Base-by-base conservation (phyloP, 225 moss, liverwort and hornwort species). In the Marchantia paleacea region DNA sequence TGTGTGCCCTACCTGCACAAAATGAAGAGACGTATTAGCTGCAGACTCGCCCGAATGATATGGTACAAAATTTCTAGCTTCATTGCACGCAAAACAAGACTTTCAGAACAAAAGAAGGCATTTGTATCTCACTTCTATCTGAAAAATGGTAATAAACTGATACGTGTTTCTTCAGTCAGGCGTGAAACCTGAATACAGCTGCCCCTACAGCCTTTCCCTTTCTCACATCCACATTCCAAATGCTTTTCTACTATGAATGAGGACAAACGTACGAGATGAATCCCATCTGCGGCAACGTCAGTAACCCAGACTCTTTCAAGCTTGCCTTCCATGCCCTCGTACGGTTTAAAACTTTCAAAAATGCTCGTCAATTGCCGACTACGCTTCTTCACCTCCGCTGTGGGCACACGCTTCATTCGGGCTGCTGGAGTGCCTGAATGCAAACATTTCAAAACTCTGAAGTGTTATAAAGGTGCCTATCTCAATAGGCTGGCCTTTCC, bases 341-440 rank as follows among this genome's bases (percentile, higher is more conserved):
- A 91, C 2, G 96, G 96, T n/a, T 81, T 78, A 52, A 96, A 94
- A 57, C 87, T 88, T 73, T 96, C 96, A 82, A 96, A 94, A 26
- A 94, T 81, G 7, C 62, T 69, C n/a, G 96, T 94, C 55, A 96
- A 82, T 81, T 91, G 88, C 52, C 96, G 91, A 82, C 96, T 96
- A 20, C 94, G 89, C 52, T 85, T 94, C 87, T 96, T 96, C 72
- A 96, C 96, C 85, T 96, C 96, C 39, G 84, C 80, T 50, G 96
- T 93, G 30, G 94, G 91, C 39, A 94, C 96, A 19, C 93, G 90
- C 82, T 93, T 94, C 96, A 96, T 96, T 61, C 96, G 89, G 19
- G 96, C 92, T 76, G 96, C 96, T 82, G 94, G 94, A 68, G 96
- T 96, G 53, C 96, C 96, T 96, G 83, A 80, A 65, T 75, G n/a